These are phyloP conservation scores for Russula sp. DNA, from an alignment of 768 basidiomycete species.

Conservation along the genomic window DNA sequence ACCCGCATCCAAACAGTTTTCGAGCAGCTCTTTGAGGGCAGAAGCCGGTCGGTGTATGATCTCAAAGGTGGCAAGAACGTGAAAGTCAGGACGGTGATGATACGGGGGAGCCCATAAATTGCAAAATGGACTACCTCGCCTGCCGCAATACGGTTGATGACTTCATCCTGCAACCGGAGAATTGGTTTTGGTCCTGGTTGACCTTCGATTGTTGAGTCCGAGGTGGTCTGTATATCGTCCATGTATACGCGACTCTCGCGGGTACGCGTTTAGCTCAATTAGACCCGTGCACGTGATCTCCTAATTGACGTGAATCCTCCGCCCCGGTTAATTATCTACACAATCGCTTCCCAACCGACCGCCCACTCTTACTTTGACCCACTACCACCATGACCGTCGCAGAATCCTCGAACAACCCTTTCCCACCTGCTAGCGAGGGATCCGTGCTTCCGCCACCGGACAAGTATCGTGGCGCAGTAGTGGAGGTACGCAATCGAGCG, in stretches of 20 bases:
- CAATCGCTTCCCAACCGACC: neutral
- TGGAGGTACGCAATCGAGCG: constrained; percentile 52
- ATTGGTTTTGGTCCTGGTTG: constrained; percentile 20
- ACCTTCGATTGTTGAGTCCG: neutral
- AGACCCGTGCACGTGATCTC: neutral
- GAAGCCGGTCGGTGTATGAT: constrained; percentile 89
- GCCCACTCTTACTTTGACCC: neutral
- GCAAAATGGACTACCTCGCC: constrained; percentile 41
- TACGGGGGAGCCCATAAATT: neutral
- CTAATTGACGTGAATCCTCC: constrained; percentile 6
- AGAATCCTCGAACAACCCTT: neutral
- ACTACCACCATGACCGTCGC: constrained; percentile 11
- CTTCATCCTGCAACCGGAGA: constrained; percentile 16
- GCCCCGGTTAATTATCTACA: neutral
- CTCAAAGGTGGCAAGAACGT: constrained; percentile 30
- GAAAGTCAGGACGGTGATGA: constrained; percentile 1
- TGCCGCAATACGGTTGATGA: constrained; percentile 31
- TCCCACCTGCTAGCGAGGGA: neutral
- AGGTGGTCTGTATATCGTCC: neutral
- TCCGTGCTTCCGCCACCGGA: constrained; percentile 24
- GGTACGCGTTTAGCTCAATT: no score
- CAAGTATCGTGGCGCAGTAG: constrained; percentile 84
- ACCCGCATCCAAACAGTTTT: constrained; percentile 93
- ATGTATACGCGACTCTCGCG: neutral
- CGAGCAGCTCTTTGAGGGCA: constrained; percentile 91